phyloP scores from a whole-genome alignment of 805 yeast species.

The Saturnispora galanensis region DNA sequence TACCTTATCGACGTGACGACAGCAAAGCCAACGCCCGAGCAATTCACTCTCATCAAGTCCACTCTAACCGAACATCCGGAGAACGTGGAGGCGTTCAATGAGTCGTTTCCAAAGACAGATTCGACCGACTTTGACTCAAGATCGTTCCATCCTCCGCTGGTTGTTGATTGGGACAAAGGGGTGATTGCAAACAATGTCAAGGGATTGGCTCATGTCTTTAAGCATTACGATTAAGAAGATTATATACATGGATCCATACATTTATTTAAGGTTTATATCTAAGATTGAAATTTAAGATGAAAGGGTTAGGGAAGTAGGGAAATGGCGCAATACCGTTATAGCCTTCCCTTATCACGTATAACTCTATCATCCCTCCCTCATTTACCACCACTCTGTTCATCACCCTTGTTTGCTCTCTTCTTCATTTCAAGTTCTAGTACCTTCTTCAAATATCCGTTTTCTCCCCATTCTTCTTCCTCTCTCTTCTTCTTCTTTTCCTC shows the following conservation, averaged over 20 bases:
- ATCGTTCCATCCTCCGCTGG: conserved; percentile 29
- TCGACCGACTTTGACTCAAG: conserved; percentile 14
- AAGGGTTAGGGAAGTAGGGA: too few relatives aligned
- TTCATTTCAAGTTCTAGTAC: conserved; percentile 47
- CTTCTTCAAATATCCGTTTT: conserved; percentile 57
- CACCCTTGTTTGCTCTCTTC: conserved; percentile 5
- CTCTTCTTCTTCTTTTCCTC: conserved; percentile 49
- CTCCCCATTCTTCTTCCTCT: conserved; percentile 76
- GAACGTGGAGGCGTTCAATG: too few relatives aligned
- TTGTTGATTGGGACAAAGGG: conserved; percentile 56
- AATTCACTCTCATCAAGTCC: conserved; percentile 21
- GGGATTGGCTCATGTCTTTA: conserved; percentile 35
- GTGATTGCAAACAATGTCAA: conserved; percentile 41
- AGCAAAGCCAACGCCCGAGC: conserved; percentile 24
- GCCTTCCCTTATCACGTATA: too few relatives aligned
- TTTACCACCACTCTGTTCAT: too few relatives aligned
- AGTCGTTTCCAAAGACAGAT: conserved; percentile 15
- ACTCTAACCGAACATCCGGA: conserved; percentile 10
- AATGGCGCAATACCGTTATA: too few relatives aligned
- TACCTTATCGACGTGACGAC: conserved; percentile 20
- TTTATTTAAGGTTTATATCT: not conserved
- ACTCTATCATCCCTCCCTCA: too few relatives aligned
- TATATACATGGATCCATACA: not conserved
- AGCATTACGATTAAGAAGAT: conserved; percentile 23
- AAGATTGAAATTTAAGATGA: too few relatives aligned